phyloP scores from a whole-genome alignment of 2,329 filamentous ascomycete species.

The Nigrograna mackinnonii region DNA sequence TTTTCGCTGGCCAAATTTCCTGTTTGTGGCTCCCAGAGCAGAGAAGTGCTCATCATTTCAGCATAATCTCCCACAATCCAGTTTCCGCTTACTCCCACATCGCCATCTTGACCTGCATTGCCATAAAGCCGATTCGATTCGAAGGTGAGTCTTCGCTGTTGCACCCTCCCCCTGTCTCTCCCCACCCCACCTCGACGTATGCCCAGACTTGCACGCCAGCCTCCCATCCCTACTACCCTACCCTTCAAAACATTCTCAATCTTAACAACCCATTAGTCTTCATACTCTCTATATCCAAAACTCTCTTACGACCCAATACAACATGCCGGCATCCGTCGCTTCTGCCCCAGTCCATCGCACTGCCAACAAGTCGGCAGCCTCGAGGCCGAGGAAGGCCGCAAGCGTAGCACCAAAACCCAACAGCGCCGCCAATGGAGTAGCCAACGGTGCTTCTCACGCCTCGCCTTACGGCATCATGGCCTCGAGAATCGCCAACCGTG shows the following conservation, averaged over 20 bases:
- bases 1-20: no score
- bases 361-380: slow-evolving; percentile 28
- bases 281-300: not conserved
- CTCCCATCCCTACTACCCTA: slow-evolving; percentile 4
- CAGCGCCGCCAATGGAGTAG: slow-evolving; percentile 28
- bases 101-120: no score
- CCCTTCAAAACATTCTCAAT: not conserved
- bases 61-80: no score
- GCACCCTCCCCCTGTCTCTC: not conserved
- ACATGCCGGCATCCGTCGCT: slow-evolving; percentile 39
- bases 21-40: no score
- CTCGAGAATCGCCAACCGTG: slow-evolving; percentile 52
- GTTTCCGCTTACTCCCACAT: no score
- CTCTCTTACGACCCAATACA: slow-evolving; percentile 5
- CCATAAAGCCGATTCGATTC: no score
- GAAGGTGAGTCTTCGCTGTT: no score
- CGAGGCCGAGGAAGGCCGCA: slow-evolving; percentile 33
- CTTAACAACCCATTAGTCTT: not conserved
- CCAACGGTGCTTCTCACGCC: slow-evolving; percentile 23
- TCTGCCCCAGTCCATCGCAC: slow-evolving; percentile 37
- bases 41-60: no score
- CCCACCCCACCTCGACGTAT: slow-evolving; percentile 10
- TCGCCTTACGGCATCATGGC: slow-evolving; percentile 57
- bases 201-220: slow-evolving; percentile 23
- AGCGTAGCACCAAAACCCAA: slow-evolving; percentile 26